Base-by-base conservation (phyloP, 2,329 filamentous ascomycete species). In the Aspergillus uvarum region DNA sequence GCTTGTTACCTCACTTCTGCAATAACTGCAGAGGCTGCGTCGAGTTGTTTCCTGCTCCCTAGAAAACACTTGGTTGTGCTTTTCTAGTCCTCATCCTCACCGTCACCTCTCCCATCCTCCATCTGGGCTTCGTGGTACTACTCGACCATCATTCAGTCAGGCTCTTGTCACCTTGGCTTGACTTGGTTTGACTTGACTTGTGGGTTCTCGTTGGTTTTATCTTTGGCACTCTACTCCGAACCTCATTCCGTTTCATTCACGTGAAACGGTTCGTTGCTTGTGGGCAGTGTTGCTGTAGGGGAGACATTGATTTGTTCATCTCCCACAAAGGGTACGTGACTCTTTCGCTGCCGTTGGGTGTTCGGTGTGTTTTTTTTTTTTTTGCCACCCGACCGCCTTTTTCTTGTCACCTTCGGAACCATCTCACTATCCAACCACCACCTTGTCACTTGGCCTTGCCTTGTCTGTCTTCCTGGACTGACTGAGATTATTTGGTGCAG, bases 271-370 rank as follows among this genome's bases (percentile, higher is more conserved):
- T 54, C 26, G 22, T 48, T 21, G 51, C 51, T 32, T 58, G 42
- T 42, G 60, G 60, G 65, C 63, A 71, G 65, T 66, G 60, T 63
- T 66, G 62, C 65, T 70, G 67, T 73, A 70, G 91, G 92, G 90
- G 92, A 96, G 89, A 92, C 92, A 96, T 96, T 96, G 79, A 89
- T 77, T 96, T 96, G 92, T 96, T 92, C 82, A 90, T 96, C 92
- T 96, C 92, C 90, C 86, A 80, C 85, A 84, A 77, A 76, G 83
- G 53, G 81, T 83, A 83, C 77, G 80, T 62, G 63, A 61, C 54
- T 60, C 51, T 51, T 58, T 26, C 32, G 12, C 51, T 51, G 38
- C 49, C 38, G 59, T 61, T 66, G 62, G 58, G 59, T 61, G 65
- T 63, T 22, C 22, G 2, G 22, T 2, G 22, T 22, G 22, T 22